Conservation (phyloP, 2,329 filamentous ascomycete species). For the Botrytis cinerea region DNA sequence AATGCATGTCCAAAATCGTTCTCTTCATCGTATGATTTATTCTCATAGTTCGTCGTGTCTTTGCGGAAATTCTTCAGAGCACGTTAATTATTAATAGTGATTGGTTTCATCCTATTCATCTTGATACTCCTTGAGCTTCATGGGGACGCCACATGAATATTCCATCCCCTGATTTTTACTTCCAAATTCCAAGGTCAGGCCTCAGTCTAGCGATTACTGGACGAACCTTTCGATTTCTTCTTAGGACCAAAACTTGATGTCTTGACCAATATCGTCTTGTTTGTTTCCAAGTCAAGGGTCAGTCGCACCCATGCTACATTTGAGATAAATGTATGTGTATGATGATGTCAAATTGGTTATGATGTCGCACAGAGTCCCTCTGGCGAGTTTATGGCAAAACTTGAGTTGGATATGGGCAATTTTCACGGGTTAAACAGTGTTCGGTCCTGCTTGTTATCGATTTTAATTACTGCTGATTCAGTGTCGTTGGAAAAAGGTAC, state of each 20-base stretch:
- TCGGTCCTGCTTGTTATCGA: not conserved
- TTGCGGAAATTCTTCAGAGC: not conserved
- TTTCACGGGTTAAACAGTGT: not conserved
- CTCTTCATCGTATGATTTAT: not conserved
- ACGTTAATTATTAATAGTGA: slow-evolving; percentile 1
- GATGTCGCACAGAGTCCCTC: not conserved
- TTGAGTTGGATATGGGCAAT: not conserved
- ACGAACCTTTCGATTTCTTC: slow-evolving; percentile 10
- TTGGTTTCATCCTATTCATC: slow-evolving; percentile 18
- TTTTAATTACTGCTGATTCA: not conserved
- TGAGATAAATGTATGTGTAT: not conserved
- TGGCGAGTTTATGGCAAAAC: not conserved
- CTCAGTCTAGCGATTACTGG: slow-evolving; percentile 8
- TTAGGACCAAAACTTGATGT: not conserved
- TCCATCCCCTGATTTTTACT: not conserved
- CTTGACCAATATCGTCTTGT: not conserved
- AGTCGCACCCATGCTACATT: not conserved
- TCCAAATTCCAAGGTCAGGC: not conserved
- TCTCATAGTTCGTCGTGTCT: not conserved
- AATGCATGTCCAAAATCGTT: not conserved
- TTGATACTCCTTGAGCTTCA: slow-evolving; percentile 24
- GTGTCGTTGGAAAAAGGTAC: slow-evolving; percentile 5
- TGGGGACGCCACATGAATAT: not conserved
- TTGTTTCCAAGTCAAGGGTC: slow-evolving; percentile 1
- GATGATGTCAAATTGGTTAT: slow-evolving; percentile 2